phyloP scores from a whole-genome alignment of 192 early-diverging fungal species.

The Coemansia sp. region DNA sequence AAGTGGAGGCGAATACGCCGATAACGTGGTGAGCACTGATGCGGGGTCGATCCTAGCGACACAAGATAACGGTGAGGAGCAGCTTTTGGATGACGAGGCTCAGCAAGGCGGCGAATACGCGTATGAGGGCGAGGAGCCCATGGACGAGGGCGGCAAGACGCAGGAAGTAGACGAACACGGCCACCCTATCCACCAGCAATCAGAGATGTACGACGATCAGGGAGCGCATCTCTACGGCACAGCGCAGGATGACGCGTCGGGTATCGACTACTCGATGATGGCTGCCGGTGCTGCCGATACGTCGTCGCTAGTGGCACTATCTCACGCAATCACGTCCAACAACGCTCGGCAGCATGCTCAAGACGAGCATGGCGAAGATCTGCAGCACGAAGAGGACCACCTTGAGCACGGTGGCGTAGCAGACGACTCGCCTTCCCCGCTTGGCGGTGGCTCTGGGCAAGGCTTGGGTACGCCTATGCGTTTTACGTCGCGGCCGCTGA shows the following conservation, averaged over 20 bases:
- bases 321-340: slow-evolving; percentile 45
- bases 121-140: slow-evolving; percentile 1
- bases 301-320: slow-evolving; percentile 45
- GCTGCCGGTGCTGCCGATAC: slow-evolving; percentile 25
- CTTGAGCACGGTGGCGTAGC: slow-evolving; percentile 17
- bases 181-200: slow-evolving; percentile 4
- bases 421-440: slow-evolving; percentile 16
- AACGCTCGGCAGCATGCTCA: slow-evolving; percentile 8
- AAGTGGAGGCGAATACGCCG: slow-evolving; percentile 22
- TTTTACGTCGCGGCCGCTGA: slow-evolving; percentile 23
- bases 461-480: slow-evolving; percentile 17
- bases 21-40: slow-evolving; percentile 25
- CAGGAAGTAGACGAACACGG: slow-evolving; percentile 6
- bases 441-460: background rate
- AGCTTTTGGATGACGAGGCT: slow-evolving; percentile 18
- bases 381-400: slow-evolving; percentile 1
- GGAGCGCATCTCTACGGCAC: slow-evolving; percentile 31
- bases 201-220: slow-evolving; percentile 38
- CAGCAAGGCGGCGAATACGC: slow-evolving; percentile 7
- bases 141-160: slow-evolving; percentile 10
- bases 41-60: slow-evolving; percentile 43
- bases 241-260: slow-evolving; percentile 23
- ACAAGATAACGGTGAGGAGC: slow-evolving; percentile 39
- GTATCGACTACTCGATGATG: slow-evolving; percentile 45
- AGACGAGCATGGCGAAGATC: slow-evolving; percentile 7